phyloP scores from a whole-genome alignment of 164 flowering plant species.

The Nelumbo lutea region DNA sequence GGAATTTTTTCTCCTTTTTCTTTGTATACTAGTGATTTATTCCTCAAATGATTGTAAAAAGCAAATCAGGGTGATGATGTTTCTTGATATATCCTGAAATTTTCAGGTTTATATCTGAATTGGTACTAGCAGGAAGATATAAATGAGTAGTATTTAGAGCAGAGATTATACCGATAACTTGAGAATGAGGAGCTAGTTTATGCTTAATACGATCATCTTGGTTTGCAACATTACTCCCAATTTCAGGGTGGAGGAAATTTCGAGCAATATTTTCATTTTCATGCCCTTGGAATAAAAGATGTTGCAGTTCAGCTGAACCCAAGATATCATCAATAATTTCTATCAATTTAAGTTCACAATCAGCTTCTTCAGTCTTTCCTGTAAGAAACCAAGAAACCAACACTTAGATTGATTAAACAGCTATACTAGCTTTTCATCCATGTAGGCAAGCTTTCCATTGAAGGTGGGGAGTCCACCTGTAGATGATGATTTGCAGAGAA shows the following conservation, averaged over 20 bases:
- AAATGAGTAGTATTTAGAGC: neutral
- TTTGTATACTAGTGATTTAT: no score
- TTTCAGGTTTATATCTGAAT: neutral
- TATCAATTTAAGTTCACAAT: neutral
- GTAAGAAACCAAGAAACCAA: no score
- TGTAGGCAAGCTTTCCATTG: no score
- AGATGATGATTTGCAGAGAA: no score
- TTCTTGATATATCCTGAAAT: no score
- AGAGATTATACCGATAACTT: neutral
- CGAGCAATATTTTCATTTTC: conserved; percentile 1
- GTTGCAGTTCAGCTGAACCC: conserved; percentile 1
- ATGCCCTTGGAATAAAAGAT: conserved; percentile 9
- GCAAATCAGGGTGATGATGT: no score
- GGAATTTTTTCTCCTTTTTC: no score
- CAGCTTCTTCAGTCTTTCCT: no score
- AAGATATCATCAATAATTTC: conserved; percentile 1
- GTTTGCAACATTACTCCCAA: neutral
- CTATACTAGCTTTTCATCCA: no score
- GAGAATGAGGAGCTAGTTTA: neutral
- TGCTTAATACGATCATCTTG: neutral
- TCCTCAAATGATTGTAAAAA: no score
- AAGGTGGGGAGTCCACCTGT: no score
- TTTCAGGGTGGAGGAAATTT: neutral
- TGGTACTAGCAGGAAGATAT: neutral
- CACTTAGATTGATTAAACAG: no score